Conservation (phyloP, 179 eudicot genomes). For the Gypsophila paniculata region DNA sequence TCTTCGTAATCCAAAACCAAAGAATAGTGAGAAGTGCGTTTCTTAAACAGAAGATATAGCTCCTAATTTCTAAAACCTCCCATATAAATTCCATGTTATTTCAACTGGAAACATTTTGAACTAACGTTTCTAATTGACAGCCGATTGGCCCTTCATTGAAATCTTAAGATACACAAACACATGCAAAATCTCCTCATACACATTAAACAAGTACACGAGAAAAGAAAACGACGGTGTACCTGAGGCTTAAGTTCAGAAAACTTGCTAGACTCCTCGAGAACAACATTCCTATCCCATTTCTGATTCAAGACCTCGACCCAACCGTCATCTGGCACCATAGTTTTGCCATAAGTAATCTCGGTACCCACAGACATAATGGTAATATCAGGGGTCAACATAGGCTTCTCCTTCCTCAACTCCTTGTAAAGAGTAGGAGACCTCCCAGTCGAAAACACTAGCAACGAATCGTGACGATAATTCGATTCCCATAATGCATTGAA, state of each 20-base stretch:
- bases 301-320: constrained; percentile 72
- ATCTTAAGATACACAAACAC: neutral
- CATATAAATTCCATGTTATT: neutral
- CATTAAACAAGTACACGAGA: neutral
- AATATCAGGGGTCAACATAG: constrained; percentile 93
- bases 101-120: neutral
- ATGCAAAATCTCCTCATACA: neutral
- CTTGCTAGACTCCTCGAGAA: constrained; percentile 66
- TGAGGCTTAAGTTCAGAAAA: constrained; percentile 83
- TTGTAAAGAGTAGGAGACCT: constrained; percentile 88
- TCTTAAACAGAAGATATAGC: neutral
- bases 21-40: neutral
- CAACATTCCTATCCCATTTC: constrained; percentile 75
- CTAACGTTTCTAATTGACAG: neutral
- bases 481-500: constrained; percentile 97
- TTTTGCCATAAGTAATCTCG: constrained; percentile 89
- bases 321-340: constrained; percentile 86
- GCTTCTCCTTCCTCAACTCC: constrained; percentile 85
- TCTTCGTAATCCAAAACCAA: no score
- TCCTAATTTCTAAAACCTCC: neutral
- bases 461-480: constrained; percentile 75
- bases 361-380: constrained; percentile 97
- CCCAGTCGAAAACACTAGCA: constrained; percentile 93
- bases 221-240: constrained; percentile 34
- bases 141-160: neutral